Evolutionary conservation across 805 yeast genomes (phyloP), one percentile per base, ranked within the genome.

Genomic region (Cyberlindnera japonica): DNA sequence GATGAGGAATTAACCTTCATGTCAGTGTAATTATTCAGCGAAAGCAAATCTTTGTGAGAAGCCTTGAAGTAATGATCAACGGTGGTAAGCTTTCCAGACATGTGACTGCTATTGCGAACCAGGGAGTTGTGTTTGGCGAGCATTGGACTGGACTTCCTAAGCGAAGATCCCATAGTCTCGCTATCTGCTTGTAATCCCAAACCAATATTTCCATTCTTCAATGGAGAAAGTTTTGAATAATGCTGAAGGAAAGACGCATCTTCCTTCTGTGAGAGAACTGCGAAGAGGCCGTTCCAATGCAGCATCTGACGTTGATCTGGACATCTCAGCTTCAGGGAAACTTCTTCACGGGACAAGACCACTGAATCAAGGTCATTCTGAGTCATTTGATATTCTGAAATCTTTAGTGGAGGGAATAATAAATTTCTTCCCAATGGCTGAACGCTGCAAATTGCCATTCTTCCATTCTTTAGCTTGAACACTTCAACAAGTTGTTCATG

Each of bases 381-480:
- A 4, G 18, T 21, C 2, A 55, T 12, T 1, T 25, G 19, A 19
- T 40, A 51, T 14, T 53, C 57, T 10, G 43, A 25, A 2, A 45
- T 29, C 19, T 47, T 54, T 16, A 56, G 27, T 2, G 49, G 45
- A 31, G 59, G 59, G 37, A 45, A 51, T 47, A 52, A 37, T 26
- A 56, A 28, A 7, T 45, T 43, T 44, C 59, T 50, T 6, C 61
- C 61, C n/a, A 51, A 45, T 12, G 38, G 17, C 21, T 44, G 38
- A n/a, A 56, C 46, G 4, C 48, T 36, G 25, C 59, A 54, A 13
- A 56, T 28, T 0, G 59, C 61, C 6, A 56, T 16, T 7, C 40
- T 33, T 13, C 52, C 38, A 22, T 47, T 39, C 23, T 40, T 38
- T 27, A 54, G 24, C 5, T 41, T 33, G 33, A 56, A 48, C 10